Evolutionary conservation across 2,329 filamentous ascomycete species (phyloP).

Genomic region (Ophiostoma populinum): DNA sequence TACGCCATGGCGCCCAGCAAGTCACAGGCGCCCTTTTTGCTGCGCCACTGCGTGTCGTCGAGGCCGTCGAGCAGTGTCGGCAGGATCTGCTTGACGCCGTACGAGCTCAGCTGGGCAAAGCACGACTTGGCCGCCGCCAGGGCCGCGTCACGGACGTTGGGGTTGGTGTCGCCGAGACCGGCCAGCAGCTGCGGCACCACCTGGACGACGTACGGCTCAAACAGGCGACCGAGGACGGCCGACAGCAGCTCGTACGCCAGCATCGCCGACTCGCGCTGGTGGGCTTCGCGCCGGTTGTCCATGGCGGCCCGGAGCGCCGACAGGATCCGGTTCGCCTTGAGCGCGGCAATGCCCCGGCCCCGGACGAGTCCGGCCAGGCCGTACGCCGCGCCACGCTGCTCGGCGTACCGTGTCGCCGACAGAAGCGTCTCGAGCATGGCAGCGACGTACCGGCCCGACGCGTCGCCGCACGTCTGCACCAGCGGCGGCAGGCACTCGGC

Average conservation of each 20-base stretch:
- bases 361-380: conserved; percentile 79
- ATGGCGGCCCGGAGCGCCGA: conserved; percentile 60
- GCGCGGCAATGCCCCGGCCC: conserved; percentile 66
- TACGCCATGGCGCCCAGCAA: conserved; percentile 97
- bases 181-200: conserved; percentile 79
- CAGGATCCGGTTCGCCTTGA: conserved; percentile 77
- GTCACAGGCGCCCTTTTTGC: conserved; percentile 95
- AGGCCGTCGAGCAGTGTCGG: conserved; percentile 82
- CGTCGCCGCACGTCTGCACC: conserved; percentile 63
- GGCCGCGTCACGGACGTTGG: conserved; percentile 83
- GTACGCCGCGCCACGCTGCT: conserved; percentile 82
- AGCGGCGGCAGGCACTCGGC: conserved; percentile 85
- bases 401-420: conserved; percentile 79
- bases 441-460: conserved; percentile 64
- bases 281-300: conserved; percentile 90
- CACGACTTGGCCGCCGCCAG: conserved; percentile 86
- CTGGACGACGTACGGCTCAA: conserved; percentile 93
- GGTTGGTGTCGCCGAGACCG: conserved; percentile 75
- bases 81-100: conserved; percentile 85
- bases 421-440: conserved; percentile 69
- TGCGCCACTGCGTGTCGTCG: conserved; percentile 92
- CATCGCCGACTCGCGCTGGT: conserved; percentile 75
- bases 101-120: conserved; percentile 85
- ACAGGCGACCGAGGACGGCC: conserved; percentile 67
- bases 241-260: conserved; percentile 85